Conservation (phyloP, 2,329 filamentous ascomycete genomes). For the Botrytis aclada region DNA sequence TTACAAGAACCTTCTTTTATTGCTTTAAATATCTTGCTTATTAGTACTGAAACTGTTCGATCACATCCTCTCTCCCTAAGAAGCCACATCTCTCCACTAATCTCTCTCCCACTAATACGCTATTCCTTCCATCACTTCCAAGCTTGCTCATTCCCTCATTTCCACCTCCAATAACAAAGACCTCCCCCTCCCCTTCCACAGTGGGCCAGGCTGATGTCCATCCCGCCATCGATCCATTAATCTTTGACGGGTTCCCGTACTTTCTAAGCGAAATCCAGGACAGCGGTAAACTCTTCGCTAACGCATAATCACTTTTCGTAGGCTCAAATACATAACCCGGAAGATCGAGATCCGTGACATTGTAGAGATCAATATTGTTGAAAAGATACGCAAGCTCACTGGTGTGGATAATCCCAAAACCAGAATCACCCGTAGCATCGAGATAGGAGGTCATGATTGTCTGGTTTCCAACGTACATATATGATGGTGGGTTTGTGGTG, state of each 20-base stretch:
- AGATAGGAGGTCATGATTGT: slow-evolving; percentile 49
- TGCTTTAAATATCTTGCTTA: background rate
- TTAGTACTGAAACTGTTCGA: slow-evolving; percentile 35
- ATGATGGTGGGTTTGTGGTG: slow-evolving; percentile 42
- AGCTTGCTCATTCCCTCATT: slow-evolving; percentile 38
- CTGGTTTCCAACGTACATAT: slow-evolving; percentile 52
- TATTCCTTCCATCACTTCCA: slow-evolving; percentile 39
- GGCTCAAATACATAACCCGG: slow-evolving; percentile 37
- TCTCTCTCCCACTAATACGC: slow-evolving; percentile 41
- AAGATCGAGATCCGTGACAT: slow-evolving; percentile 36
- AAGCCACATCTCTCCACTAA: slow-evolving; percentile 47
- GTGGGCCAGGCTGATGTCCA: slow-evolving; percentile 42
- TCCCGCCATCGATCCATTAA: slow-evolving; percentile 41
- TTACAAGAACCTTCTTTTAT: background rate
- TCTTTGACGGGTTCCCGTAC: slow-evolving; percentile 37
- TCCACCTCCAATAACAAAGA: slow-evolving; percentile 45
- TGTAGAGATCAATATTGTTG: slow-evolving; percentile 46
- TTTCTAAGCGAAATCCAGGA: slow-evolving; percentile 49
- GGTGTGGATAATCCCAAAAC: slow-evolving; percentile 49
- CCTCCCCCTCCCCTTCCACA: slow-evolving; percentile 28
- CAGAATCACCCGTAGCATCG: slow-evolving; percentile 38
- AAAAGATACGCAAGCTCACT: slow-evolving; percentile 54
- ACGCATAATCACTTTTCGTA: slow-evolving; percentile 41
- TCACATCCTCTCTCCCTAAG: slow-evolving; percentile 41
- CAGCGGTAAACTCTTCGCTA: slow-evolving; percentile 43